Base-by-base conservation (phyloP, 139 green algal species). In the Tetraselmis striata region DNA sequence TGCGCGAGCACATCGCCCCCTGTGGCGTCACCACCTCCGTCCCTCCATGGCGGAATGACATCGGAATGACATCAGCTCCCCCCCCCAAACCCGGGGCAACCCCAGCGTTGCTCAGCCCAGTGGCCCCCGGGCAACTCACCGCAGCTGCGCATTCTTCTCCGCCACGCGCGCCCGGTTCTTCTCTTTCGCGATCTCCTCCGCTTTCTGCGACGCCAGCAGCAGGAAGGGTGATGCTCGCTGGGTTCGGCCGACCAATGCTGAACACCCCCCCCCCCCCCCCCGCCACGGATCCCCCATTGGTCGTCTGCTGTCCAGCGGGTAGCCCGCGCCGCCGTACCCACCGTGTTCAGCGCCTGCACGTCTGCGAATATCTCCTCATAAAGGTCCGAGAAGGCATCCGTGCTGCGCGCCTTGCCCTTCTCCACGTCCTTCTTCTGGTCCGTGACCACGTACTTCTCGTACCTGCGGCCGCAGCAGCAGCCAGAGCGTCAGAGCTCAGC, bases 131-230 rank as follows among this genome's bases (percentile, higher is more conserved):
- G n/a, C 75, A 77, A 22, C 83, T 29, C 77, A 87, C 89, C 89
- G 82, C 26, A 97, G 86, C 78, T 97, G 94, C 24, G 94, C 93
- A 84, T 97, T 96, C 74, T 93, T 86, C 0, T 90, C 85, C 0
- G 94, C 94, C 28, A 93, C 88, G 0, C 91, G 76, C 0, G 94
- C 92, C 0, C 93, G 84, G 82, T 96, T 97, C 59, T 93, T 90
- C 84, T 97, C 93, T 29, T 78, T 31, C 1, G 83, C 75, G 5
- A 91, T 88, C 22, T 93, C 91, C 11, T 90, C 88, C 25, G 89
- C 84, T 87, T 93, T 92, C 94, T 97, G 91, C 79, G 77, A 59
- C n/a, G n/a, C n/a, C n/a, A n/a, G n/a, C n/a, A n/a, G n/a, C n/a
- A n/a, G n/a, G n/a, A n/a, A n/a, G n/a, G n/a, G n/a, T n/a, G n/a